phyloP scores from a whole-genome alignment of 768 basidiomycete genomes.

The Psilocybe tampanensis region DNA sequence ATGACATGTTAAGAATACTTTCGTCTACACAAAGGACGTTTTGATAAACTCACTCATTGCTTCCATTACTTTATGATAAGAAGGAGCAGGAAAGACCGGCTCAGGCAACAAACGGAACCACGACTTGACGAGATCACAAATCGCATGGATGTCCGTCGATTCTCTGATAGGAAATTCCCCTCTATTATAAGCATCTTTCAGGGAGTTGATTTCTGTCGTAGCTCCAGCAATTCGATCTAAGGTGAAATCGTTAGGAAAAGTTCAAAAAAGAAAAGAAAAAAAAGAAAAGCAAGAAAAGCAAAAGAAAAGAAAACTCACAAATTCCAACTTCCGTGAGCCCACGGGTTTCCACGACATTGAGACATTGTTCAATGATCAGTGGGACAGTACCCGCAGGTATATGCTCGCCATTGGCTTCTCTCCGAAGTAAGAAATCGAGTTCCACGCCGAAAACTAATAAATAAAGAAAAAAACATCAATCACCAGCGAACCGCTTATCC shows the following conservation, averaged over 20 bases:
- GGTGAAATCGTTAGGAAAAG: not conserved
- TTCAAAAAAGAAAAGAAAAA: not conserved
- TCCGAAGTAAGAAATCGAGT: conserved; percentile 64
- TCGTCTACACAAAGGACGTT: not conserved
- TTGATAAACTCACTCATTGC: conserved; percentile 60
- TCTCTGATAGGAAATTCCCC: conserved; percentile 64
- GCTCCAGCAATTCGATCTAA: conserved; percentile 86
- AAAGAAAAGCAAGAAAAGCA: not conserved
- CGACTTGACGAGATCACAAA: conserved; percentile 82
- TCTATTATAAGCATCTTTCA: conserved; percentile 77
- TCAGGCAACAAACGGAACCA: conserved; percentile 87
- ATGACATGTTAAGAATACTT: conserved; percentile 2
- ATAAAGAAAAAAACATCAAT: conserved; percentile 9
- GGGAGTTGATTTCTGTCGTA: conserved; percentile 61
- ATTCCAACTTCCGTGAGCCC: conserved; percentile 84
- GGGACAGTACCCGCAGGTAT: conserved; percentile 65
- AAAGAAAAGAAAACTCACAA: conserved; percentile 70
- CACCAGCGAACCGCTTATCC: not conserved
- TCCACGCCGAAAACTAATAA: conserved; percentile 74
- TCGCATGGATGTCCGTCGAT: conserved; percentile 76
- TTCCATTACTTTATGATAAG: conserved; percentile 69
- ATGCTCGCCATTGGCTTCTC: conserved; percentile 57
- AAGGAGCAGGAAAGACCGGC: conserved; percentile 70
- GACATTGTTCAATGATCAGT: conserved; percentile 61
- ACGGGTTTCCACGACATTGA: conserved; percentile 71